Conservation (phyloP, 2,329 filamentous ascomycete species). For the Pyrenophora teres region DNA sequence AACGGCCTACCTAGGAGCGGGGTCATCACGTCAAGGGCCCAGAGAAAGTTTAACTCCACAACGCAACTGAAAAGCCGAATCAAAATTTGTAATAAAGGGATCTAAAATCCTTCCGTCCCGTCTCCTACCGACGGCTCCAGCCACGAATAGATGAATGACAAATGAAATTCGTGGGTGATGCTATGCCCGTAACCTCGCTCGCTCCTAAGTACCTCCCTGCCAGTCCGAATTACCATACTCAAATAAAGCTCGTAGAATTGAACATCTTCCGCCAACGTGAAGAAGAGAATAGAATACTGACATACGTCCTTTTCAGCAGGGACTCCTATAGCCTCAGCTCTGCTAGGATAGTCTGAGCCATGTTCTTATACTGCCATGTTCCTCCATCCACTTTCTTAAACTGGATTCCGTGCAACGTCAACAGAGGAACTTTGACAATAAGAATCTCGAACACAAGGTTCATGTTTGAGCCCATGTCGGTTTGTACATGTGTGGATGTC, state of each 20-base stretch:
- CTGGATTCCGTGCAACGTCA: constrained; percentile 92
- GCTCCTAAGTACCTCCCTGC: constrained; percentile 1
- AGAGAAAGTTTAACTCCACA: background rate
- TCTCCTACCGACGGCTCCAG: constrained; percentile 5
- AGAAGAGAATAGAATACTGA: constrained; percentile 5
- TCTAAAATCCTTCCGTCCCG: constrained; percentile 4
- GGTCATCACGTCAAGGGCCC: background rate
- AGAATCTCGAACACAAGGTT: constrained; percentile 91
- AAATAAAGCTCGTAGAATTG: constrained; percentile 10
- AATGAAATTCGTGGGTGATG: constrained; percentile 38
- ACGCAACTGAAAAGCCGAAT: background rate
- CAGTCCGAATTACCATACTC: constrained; percentile 7
- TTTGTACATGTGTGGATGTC: constrained; percentile 90
- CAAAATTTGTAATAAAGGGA: constrained; percentile 3
- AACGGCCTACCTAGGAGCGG: background rate
- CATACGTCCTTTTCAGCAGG: background rate
- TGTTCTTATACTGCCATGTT: constrained; percentile 98
- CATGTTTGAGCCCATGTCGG: constrained; percentile 82
- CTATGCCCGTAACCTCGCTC: constrained; percentile 12
- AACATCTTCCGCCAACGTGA: constrained; percentile 5
- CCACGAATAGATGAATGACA: constrained; percentile 23
- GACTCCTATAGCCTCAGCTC: constrained; percentile 59
- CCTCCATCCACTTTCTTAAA: constrained; percentile 96
- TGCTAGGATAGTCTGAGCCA: constrained; percentile 93
- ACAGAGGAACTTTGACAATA: constrained; percentile 93